A percentile compares a stretch with the other conserved stretches of the same genome.
Conservation (phyloP, 495 filamentous ascomycete genomes). For the Hypoxylon fragiforme region DNA sequence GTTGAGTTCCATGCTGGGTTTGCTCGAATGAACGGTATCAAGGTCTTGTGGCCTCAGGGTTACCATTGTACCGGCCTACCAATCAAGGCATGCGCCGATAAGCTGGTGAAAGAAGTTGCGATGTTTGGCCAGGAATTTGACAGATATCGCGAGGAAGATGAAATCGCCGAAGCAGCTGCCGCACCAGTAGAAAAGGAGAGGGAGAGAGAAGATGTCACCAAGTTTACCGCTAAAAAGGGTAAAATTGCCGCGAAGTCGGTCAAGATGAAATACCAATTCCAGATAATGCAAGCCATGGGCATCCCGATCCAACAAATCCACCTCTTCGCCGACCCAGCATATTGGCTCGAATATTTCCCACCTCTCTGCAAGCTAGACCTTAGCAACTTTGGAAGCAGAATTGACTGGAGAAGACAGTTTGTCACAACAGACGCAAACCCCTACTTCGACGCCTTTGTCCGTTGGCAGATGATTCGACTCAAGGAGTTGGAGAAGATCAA, state of each 20-base stretch:
- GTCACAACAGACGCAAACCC: constrained; percentile 97
- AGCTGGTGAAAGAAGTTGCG: constrained; percentile 83
- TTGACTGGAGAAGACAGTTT: constrained; percentile 91
- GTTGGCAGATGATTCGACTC: constrained; percentile 97
- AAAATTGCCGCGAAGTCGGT: constrained; percentile 90
- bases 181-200: constrained; percentile 18
- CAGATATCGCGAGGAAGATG: constrained; percentile 64
- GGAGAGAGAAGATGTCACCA: constrained; percentile 73
- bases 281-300: constrained; percentile 71
- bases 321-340: constrained; percentile 79
- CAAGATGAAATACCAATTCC: constrained; percentile 69
- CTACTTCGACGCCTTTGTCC: constrained; percentile 93
- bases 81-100: constrained; percentile 96
- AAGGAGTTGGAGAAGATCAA: constrained; percentile 89
- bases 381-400: constrained; percentile 78
- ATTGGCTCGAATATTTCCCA: constrained; percentile 91
- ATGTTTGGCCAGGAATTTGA: constrained; percentile 90
- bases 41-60: constrained; percentile 83
- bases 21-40: constrained; percentile 86
- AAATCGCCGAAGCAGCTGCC: constrained; percentile 31
- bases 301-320: constrained; percentile 87
- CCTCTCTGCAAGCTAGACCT: constrained; percentile 79
- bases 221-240: constrained; percentile 92
- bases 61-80: constrained; percentile 98
- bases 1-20: constrained; percentile 87